phyloP scores from a whole-genome alignment of 306 rosid species.

The Vicia faba region DNA sequence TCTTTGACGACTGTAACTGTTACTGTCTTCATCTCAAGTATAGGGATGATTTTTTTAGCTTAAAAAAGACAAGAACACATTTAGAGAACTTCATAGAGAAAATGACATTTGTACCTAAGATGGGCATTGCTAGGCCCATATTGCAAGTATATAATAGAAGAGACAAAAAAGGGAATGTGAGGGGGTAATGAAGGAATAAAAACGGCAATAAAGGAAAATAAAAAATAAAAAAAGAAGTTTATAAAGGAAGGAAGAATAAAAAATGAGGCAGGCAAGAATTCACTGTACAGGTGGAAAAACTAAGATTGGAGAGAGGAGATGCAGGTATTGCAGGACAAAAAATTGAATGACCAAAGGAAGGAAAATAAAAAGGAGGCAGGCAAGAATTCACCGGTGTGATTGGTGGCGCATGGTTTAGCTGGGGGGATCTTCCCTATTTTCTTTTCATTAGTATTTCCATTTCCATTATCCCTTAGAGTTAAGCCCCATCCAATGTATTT shows the following conservation, averaged over 20 bases:
- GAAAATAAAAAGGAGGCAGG: constrained; percentile 1
- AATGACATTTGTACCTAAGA: constrained; percentile 14
- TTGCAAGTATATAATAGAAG: background rate
- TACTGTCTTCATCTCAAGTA: constrained; percentile 29
- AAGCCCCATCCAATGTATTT: background rate
- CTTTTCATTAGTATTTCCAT: background rate
- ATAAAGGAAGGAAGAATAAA: background rate
- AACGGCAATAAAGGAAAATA: background rate
- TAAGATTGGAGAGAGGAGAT: background rate
- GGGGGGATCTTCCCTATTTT: background rate
- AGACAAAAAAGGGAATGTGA: background rate
- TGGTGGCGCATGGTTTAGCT: constrained; percentile 1
- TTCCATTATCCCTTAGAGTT: background rate
- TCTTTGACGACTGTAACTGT: constrained; percentile 35
- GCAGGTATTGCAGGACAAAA: background rate
- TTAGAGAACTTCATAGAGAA: constrained; percentile 14
- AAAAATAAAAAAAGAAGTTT: background rate
- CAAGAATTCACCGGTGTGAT: background rate
- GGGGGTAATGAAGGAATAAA: background rate
- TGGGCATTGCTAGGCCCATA: constrained; percentile 10
- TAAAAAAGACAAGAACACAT: constrained; percentile 5
- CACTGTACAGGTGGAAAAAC: background rate
- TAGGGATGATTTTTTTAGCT: constrained; percentile 12
- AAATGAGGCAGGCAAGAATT: background rate
- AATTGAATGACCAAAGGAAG: background rate